These are phyloP conservation scores for Amoebophrya sp. DNA, from an alignment of 169 alveolate genomes.

Conservation along the genomic window DNA sequence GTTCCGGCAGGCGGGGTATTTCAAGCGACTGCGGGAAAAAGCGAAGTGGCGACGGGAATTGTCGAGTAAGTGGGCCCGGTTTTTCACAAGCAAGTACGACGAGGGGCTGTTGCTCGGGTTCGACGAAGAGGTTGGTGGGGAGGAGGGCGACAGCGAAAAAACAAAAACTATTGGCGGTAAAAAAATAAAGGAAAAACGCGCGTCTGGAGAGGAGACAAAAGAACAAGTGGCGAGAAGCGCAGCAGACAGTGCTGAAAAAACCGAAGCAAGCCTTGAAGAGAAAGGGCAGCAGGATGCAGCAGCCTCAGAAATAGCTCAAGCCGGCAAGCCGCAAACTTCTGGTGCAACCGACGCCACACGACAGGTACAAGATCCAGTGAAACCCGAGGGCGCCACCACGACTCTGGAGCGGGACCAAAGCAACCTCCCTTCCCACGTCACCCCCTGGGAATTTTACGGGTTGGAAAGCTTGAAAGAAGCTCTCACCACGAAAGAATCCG, in stretches of 20 bases:
- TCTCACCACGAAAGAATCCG: neutral
- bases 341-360: too few relatives aligned
- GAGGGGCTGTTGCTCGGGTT: neutral
- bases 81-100: neutral
- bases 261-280: neutral
- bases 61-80: neutral
- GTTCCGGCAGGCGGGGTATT: neutral
- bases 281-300: too few relatives aligned
- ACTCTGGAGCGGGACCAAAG: too few relatives aligned
- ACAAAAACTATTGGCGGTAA: too few relatives aligned
- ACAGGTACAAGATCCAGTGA: too few relatives aligned
- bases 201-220: too few relatives aligned
- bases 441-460: neutral
- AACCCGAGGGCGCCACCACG: too few relatives aligned
- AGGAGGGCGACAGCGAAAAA: too few relatives aligned
- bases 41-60: neutral
- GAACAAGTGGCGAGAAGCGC: neutral
- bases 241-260: neutral
- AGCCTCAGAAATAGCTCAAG: too few relatives aligned
- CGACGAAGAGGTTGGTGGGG: neutral
- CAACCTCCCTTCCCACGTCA: too few relatives aligned
- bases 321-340: too few relatives aligned
- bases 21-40: constrained; percentile 7
- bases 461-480: neutral
- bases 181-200: too few relatives aligned